Base-by-base conservation (phyloP, 192 early-diverging fungal genomes). In the Gryganskiella cystojenkinii region DNA sequence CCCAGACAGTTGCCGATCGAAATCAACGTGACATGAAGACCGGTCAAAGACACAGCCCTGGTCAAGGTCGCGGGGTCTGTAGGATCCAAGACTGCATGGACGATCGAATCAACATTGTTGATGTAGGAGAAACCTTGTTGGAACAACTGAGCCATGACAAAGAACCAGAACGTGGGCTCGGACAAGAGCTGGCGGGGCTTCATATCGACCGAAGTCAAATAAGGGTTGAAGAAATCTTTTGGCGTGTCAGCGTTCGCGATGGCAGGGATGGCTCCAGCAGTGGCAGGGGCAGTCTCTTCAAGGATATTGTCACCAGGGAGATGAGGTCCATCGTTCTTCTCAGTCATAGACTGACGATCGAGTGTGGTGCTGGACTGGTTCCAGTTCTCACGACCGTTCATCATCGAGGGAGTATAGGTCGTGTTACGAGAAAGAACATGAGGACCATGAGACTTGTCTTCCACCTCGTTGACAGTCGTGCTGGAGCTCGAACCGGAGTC, bases 51-150 rank as follows among this genome's bases (percentile, higher is more conserved):
- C 5, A 57, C 46, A 4, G 61, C 42, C n/a, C 73, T 65, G 17
- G 66, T 37, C 3, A 40, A 30, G 1, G 73, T 69, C 37, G 9
- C 52, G 37, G 73, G 73, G 45, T 78, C 73, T 1, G 40, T 31
- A 30, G 73, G 73, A 60, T 68, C 47, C 25, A 78, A 34, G 61
- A 78, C 58, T 13, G 73, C 73, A 19, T 78, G 66, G 27, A 78
- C 67, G 28, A 78, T 78, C 28, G 73, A 78, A 46, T 78, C 73
- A 30, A 78, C 66, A 25, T 78, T 78, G 54, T 78, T 78, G 49
- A 78, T 78, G 73, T 78, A 78, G 4, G 73, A 78, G 25, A 78
- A 78, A 0, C 73, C 73, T 51, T 78, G 73, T 30, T 78, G 73
- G 31, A 60, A 67, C 24, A 78, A 60, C 44, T 78, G 73, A 30